These are phyloP conservation scores for Luffa acutangula DNA, from an alignment of 306 rosid genomes.

Conservation along the genomic window DNA sequence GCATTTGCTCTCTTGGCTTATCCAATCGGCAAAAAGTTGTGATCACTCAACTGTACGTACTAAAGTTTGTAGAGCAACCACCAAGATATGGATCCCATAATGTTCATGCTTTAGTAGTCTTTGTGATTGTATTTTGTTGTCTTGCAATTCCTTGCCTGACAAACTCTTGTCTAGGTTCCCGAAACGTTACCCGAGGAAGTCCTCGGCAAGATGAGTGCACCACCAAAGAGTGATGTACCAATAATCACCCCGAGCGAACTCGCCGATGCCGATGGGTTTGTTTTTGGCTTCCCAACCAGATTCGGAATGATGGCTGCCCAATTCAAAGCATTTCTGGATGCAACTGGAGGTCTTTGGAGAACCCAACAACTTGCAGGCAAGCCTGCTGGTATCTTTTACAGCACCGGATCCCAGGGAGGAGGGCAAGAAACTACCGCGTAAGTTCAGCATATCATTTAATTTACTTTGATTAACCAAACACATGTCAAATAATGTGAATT, in stretches of 20 bases:
- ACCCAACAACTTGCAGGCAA: constrained; percentile 87
- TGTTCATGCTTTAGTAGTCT: background rate
- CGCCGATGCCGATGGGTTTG: constrained; percentile 75
- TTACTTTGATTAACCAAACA: background rate
- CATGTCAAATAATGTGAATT: background rate
- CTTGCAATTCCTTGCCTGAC: background rate
- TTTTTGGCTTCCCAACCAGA: constrained; percentile 93
- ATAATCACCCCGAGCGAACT: constrained; percentile 66
- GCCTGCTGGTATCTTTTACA: constrained; percentile 87
- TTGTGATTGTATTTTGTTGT: background rate
- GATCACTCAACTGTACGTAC: background rate
- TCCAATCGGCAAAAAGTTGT: background rate
- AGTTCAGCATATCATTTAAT: constrained; percentile 12
- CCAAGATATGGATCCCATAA: background rate
- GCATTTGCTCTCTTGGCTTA: background rate
- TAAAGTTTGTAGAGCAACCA: background rate
- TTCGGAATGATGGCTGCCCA: constrained; percentile 99
- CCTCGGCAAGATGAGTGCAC: constrained; percentile 92
- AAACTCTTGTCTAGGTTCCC: constrained; percentile 45
- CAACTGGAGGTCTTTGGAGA: constrained; percentile 90
- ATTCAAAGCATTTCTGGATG: constrained; percentile 79
- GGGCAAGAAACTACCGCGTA: constrained; percentile 99
- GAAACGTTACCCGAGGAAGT: constrained; percentile 67
- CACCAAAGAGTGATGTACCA: constrained; percentile 74
- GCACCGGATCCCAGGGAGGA: constrained; percentile 97